Evolutionary conservation across 805 yeast genomes (phyloP).

Genomic region (Kluyveromyces dobzhanskii): DNA sequence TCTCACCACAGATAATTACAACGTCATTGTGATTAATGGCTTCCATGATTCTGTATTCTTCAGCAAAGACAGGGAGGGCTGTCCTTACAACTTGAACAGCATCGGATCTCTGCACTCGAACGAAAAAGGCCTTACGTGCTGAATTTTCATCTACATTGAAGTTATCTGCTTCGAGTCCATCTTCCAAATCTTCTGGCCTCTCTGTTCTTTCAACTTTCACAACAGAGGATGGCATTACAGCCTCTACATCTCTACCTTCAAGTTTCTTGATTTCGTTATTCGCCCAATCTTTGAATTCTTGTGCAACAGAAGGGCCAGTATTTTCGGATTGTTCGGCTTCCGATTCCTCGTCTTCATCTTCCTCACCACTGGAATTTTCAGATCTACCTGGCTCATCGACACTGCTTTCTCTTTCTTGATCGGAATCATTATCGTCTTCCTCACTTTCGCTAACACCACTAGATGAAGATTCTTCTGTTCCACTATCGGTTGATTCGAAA

Average conservation of each 20-base stretch:
- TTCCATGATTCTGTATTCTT: conserved; percentile 92
- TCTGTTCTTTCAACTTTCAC: conserved; percentile 46
- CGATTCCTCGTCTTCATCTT: conserved; percentile 21
- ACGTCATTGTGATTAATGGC: conserved; percentile 89
- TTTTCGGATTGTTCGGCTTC: conserved; percentile 6
- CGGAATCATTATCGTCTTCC: conserved; percentile 27
- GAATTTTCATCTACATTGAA: conserved; percentile 47
- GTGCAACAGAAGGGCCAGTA: conserved; percentile 35
- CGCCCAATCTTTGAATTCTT: conserved; percentile 84
- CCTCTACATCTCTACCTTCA: conserved; percentile 50
- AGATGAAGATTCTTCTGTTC: conserved; percentile 16
- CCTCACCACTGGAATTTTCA: conserved; percentile 26
- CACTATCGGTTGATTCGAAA: conserved; percentile 32
- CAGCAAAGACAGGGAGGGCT: conserved; percentile 79
- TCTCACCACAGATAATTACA: conserved; percentile 90
- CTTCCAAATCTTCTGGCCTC: conserved; percentile 65
- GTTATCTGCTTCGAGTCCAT: conserved; percentile 56
- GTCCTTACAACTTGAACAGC: conserved; percentile 61
- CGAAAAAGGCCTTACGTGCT: conserved; percentile 54
- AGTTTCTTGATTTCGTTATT: conserved; percentile 56
- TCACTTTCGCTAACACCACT: conserved; percentile 14
- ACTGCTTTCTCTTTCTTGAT: conserved; percentile 26
- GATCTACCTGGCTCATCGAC: conserved; percentile 25
- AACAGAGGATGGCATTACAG: conserved; percentile 42
- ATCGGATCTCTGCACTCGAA: conserved; percentile 55